These are phyloP conservation scores for Penicillium polonicum DNA, from an alignment of 2,329 filamentous ascomycete genomes.

Conservation along the genomic window DNA sequence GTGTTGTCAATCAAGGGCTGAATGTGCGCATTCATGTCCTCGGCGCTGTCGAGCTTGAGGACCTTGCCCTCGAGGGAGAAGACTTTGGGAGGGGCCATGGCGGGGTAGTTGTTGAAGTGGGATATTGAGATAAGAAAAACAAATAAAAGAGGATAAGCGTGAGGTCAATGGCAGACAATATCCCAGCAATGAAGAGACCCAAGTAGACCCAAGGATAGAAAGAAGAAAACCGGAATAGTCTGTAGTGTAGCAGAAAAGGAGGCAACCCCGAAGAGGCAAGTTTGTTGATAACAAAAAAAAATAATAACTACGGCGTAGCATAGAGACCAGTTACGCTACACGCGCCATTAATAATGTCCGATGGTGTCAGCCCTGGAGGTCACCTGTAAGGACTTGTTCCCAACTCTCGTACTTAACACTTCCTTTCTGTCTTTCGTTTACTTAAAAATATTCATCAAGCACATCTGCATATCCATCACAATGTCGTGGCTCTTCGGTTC, in stretches of 20 bases:
- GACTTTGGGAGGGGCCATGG: slow-evolving; percentile 56
- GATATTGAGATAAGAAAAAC: slow-evolving; percentile 6
- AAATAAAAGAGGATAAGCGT: not conserved
- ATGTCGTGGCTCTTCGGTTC: slow-evolving; percentile 42
- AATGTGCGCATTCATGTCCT: slow-evolving; percentile 82
- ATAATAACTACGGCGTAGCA: slow-evolving; percentile 22
- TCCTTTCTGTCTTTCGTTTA: not conserved
- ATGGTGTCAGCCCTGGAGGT: slow-evolving; percentile 10
- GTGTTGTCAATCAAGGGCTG: slow-evolving; percentile 67
- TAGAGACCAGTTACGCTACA: slow-evolving; percentile 22
- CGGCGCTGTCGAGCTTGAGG: slow-evolving; percentile 86
- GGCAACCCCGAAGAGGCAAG: slow-evolving; percentile 13
- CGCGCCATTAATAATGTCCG: slow-evolving; percentile 22
- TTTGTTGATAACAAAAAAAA: slow-evolving; percentile 22
- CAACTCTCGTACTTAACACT: slow-evolving; percentile 3
- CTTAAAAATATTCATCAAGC: not conserved
- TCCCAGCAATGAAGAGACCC: not conserved
- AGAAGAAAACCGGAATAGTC: slow-evolving; percentile 7
- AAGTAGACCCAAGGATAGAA: slow-evolving; percentile 5
- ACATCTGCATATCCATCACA: slow-evolving; percentile 4
- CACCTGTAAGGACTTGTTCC: slow-evolving; percentile 3
- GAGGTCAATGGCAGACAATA: slow-evolving; percentile 1
- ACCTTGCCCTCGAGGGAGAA: slow-evolving; percentile 91
- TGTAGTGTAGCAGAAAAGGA: slow-evolving; percentile 8
- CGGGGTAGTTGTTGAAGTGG: slow-evolving; percentile 35